A percentile compares a stretch with the other conserved stretches of the same genome.
Conservation (phyloP, 257 asterid genomes). For the Penstemon barbatus region DNA sequence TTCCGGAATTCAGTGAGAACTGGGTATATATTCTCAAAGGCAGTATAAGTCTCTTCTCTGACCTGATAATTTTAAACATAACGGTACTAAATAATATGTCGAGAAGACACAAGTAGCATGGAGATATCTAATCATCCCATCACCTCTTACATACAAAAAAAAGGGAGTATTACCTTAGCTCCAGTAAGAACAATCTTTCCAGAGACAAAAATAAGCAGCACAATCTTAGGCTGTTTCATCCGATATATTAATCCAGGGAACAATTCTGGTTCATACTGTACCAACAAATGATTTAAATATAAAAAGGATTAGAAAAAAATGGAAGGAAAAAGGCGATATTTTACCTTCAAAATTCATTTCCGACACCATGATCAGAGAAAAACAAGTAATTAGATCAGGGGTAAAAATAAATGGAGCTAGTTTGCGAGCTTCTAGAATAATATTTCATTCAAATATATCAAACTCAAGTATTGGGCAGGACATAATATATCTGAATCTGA, state of each 20-base stretch:
- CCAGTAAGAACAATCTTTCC: slow-evolving; percentile 96
- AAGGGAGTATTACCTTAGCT: slow-evolving; percentile 62
- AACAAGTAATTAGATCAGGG: not conserved
- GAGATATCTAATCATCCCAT: not conserved
- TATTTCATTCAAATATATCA: too few relatives aligned
- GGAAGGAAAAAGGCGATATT: not conserved
- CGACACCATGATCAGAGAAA: not conserved
- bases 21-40: slow-evolving; percentile 92
- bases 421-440: too few relatives aligned
- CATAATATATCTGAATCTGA: not conserved
- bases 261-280: slow-evolving; percentile 91
- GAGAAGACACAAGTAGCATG: not conserved
- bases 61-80: slow-evolving; percentile 49
- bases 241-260: slow-evolving; percentile 92
- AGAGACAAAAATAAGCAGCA: slow-evolving; percentile 87
- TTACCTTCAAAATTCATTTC: not conserved
- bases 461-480: not conserved
- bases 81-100: not conserved
- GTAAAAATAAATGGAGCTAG: too few relatives aligned
- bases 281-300: slow-evolving; percentile 32
- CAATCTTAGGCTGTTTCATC: slow-evolving; percentile 93
- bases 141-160: slow-evolving; percentile 8
- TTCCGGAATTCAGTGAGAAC: slow-evolving; percentile 86
- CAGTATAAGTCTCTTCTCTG: slow-evolving; percentile 83
- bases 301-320: not conserved